Evolutionary conservation across 2,329 filamentous ascomycete species (phyloP).

Genomic region (Emmonsiellopsis sp.): DNA sequence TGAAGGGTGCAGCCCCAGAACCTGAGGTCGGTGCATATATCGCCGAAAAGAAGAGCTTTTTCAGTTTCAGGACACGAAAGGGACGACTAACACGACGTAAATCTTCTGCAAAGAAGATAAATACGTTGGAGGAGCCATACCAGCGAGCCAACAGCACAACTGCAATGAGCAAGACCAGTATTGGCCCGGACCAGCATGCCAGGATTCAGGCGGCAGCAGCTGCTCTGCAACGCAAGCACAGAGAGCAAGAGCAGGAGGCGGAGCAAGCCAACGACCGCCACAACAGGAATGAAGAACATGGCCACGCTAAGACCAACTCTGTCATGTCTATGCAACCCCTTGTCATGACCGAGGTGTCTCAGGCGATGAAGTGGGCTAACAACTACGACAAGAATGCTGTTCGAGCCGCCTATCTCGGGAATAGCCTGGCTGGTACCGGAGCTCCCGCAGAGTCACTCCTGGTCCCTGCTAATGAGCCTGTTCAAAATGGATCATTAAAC

Average conservation of each 20-base stretch:
- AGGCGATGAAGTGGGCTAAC: conserved; percentile 93
- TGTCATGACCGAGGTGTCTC: conserved; percentile 76
- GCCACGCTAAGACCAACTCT: conserved; percentile 69
- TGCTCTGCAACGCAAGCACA: conserved; percentile 64
- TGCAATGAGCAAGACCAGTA: conserved; percentile 65
- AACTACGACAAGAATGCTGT: conserved; percentile 88
- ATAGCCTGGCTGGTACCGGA: conserved; percentile 63
- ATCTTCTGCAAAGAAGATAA: conserved; percentile 54
- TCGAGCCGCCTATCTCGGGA: conserved; percentile 73
- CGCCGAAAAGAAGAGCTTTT: conserved; percentile 89
- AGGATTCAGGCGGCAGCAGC: conserved; percentile 86
- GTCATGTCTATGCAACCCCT: conserved; percentile 78
- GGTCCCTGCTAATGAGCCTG: conserved; percentile 24
- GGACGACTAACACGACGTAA: conserved; percentile 60
- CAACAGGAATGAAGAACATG: conserved; percentile 46
- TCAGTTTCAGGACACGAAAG: conserved; percentile 68
- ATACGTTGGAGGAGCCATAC: conserved; percentile 42
- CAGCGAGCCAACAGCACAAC: conserved; percentile 40
- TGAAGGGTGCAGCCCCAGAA: conserved; percentile 82
- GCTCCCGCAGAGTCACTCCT: conserved; percentile 37
- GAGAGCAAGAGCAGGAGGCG: conserved; percentile 45
- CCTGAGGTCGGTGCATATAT: conserved; percentile 81
- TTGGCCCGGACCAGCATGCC: conserved; percentile 84
- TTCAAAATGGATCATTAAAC: conserved; percentile 14
- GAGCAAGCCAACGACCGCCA: conserved; percentile 39